Evolutionary conservation across 2,329 filamentous ascomycete genomes (phyloP), one percentile per base, ranked within the genome.

Genomic region (Davidsoniella australis): DNA sequence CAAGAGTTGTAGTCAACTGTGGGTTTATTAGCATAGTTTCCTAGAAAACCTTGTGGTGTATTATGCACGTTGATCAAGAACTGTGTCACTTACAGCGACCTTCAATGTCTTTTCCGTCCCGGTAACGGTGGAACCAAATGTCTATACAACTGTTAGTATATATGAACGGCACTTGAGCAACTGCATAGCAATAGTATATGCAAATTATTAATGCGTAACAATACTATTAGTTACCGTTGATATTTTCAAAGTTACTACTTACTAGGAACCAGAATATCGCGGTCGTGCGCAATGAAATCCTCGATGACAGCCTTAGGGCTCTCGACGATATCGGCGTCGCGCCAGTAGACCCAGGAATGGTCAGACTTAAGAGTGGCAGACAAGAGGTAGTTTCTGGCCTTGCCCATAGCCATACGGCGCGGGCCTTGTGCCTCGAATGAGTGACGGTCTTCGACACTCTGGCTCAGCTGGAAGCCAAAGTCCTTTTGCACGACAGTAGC

Each of bases 341-440:
- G 78, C 91, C 91, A 98, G 64, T 95, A 96, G 7, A 96, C 88
- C 91, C 91, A 98, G 7, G 87, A 89, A 62, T 98, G 91, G 54
- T 96, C 87, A 0, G 87, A 79, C 68, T 93, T 94, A 58, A 98
- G 62, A 2, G 91, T 82, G 0, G 85, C 72, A 29, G 79, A 76
- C 2, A 98, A 75, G 17, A 98, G 72, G 64, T 94, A 98, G 64
- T 98, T 98, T 57, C 91, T 78, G 24, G 91, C 91, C 57, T 75
- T 79, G 42, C 83, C 91, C 76, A 98, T 88, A 36, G 82, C 78
- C 67, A 89, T 96, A 56, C 91, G 79, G 55, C 91, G 78, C 5
- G 89, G 88, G 1, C 81, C 91, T 61, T 98, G 91, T 2, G 85
- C 87, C 52, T 78, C 79, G 59, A 88, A 96, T 0, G 77, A 77